These are phyloP conservation scores for Linnemannia schmuckeri DNA, from an alignment of 192 early-diverging fungal species.

Conservation along the genomic window DNA sequence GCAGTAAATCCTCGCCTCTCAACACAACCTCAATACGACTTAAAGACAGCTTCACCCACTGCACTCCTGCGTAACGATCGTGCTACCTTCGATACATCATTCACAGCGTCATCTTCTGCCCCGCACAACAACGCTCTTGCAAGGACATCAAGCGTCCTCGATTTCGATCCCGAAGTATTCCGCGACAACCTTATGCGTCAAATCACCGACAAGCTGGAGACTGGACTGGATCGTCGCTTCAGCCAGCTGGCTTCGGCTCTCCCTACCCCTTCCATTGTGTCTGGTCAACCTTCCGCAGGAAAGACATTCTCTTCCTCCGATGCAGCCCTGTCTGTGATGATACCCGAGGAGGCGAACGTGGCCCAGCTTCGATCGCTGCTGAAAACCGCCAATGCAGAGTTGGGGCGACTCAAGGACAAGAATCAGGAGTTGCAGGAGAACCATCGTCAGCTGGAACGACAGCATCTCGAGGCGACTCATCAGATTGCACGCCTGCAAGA, in stretches of 20 bases:
- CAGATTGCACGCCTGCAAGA: slow-evolving; percentile 17
- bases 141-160: neutral
- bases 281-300: neutral
- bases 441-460: slow-evolving; percentile 9
- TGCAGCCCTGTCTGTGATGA: neutral
- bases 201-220: slow-evolving; percentile 25
- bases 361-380: slow-evolving; percentile 9
- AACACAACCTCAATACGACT: neutral
- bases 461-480: slow-evolving; percentile 19
- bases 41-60: neutral
- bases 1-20: neutral
- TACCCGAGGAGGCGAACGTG: neutral
- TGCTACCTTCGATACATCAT: neutral
- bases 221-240: slow-evolving; percentile 24
- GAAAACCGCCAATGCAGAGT: neutral
- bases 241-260: slow-evolving; percentile 17
- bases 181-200: slow-evolving; percentile 24
- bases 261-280: slow-evolving; percentile 7
- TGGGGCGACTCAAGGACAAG: slow-evolving; percentile 16
- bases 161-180: slow-evolving; percentile 29
- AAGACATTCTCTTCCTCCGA: neutral
- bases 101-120: neutral
- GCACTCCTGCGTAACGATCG: neutral
- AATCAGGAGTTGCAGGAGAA: slow-evolving; percentile 21
- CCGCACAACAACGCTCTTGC: neutral